A percentile compares a stretch with the other conserved stretches of the same genome.
These are phyloP conservation scores for Candida tallmaniae DNA, from an alignment of 805 yeast species.

Conservation along the genomic window DNA sequence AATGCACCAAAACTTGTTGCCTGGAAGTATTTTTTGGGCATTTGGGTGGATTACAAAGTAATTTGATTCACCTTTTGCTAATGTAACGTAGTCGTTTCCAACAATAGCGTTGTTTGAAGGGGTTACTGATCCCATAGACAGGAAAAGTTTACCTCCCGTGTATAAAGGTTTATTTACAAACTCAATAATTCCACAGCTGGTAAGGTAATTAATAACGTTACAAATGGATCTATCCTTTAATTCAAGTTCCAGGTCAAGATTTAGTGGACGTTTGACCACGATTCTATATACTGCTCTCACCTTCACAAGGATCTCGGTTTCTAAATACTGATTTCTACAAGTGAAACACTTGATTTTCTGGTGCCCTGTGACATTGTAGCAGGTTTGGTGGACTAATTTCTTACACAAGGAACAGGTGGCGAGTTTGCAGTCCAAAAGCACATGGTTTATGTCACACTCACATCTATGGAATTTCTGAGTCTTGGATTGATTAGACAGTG, in stretches of 20 bases:
- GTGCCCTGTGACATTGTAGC: neutral
- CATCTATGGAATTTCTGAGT: neutral
- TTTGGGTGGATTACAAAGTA: neutral
- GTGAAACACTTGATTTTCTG: slow-evolving; percentile 1
- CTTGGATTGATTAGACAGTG: neutral
- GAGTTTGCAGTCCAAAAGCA: neutral
- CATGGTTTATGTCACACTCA: slow-evolving; percentile 1
- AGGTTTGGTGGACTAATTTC: neutral
- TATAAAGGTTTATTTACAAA: neutral
- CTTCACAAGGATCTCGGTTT: neutral
- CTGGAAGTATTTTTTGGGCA: neutral
- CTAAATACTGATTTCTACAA: neutral
- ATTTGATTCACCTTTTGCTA: neutral
- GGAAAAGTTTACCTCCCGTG: neutral
- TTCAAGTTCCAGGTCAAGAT: slow-evolving; percentile 2
- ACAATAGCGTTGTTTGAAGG: neutral
- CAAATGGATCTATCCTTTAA: neutral
- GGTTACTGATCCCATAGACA: neutral
- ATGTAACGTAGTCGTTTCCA: neutral
- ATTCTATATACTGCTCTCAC: slow-evolving; percentile 4
- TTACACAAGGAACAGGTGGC: neutral
- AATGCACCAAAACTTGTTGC: no score
- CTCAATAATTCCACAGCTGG: neutral
- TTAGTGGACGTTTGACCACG: no score
- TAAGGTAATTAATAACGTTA: neutral